Conservation (phyloP, 2,329 filamentous ascomycete genomes). For the Biscogniauxia sp. region DNA sequence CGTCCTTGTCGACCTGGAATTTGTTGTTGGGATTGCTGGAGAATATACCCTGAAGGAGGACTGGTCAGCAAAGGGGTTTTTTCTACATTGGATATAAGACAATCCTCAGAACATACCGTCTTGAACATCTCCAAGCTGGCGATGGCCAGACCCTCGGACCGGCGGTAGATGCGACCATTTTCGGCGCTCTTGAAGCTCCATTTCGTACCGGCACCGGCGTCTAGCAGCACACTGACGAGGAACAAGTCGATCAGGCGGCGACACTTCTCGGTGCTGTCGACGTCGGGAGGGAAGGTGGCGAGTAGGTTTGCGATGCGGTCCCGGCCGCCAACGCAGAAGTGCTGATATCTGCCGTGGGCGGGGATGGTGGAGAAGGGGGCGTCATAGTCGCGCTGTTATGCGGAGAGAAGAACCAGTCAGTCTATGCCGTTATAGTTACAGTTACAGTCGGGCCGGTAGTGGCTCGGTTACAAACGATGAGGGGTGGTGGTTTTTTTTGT, state of each 20-base stretch:
- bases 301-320: slow-evolving; percentile 40
- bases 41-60: slow-evolving; percentile 65
- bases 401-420: slow-evolving; percentile 23
- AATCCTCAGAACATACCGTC: slow-evolving; percentile 35
- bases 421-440: background rate
- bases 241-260: slow-evolving; percentile 60
- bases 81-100: background rate
- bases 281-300: slow-evolving; percentile 32
- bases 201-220: slow-evolving; percentile 82
- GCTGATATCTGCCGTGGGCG: slow-evolving; percentile 60
- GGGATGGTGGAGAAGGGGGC: slow-evolving; percentile 44
- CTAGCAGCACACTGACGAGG: slow-evolving; percentile 74
- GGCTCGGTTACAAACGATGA: background rate
- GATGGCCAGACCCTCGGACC: slow-evolving; percentile 64
- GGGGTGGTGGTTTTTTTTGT: background rate
- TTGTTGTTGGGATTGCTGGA: slow-evolving; percentile 79
- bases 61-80: background rate
- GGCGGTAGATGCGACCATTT: slow-evolving; percentile 75
- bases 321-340: slow-evolving; percentile 57
- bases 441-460: background rate
- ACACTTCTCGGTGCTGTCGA: slow-evolving; percentile 38
- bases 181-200: slow-evolving; percentile 95
- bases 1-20: slow-evolving; percentile 84
- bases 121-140: slow-evolving; percentile 90
- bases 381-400: slow-evolving; percentile 32